phyloP scores from a whole-genome alignment of 352 stramenopile species.

The Hyaloperonospora brassicae region DNA sequence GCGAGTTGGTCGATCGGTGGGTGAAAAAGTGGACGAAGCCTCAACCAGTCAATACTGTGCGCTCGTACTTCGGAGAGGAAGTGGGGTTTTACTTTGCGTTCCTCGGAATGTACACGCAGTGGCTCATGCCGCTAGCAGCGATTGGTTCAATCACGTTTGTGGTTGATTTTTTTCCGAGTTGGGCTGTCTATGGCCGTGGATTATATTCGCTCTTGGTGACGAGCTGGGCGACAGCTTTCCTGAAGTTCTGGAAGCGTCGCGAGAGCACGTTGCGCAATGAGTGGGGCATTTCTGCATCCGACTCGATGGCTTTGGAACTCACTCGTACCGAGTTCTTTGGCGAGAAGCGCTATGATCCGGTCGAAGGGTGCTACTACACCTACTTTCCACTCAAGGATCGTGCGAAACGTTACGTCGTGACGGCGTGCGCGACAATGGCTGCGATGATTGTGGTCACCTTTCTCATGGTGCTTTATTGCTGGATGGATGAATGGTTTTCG shows the following conservation, averaged over 20 bases:
- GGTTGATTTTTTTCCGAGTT: constrained; percentile 50
- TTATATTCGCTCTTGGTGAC: constrained; percentile 88
- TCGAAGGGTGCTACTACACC: constrained; percentile 76
- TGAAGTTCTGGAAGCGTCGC: constrained; percentile 89
- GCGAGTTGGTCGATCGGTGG: constrained; percentile 56
- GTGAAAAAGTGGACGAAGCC: constrained; percentile 58
- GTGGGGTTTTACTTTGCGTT: constrained; percentile 98
- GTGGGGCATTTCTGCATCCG: constrained; percentile 57
- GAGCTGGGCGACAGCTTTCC: constrained; percentile 84
- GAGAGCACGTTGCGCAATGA: constrained; percentile 80
- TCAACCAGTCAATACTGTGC: constrained; percentile 53
- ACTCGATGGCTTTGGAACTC: constrained; percentile 44
- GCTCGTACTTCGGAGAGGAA: constrained; percentile 79
- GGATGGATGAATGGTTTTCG: constrained; percentile 63
- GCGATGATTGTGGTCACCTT: constrained; percentile 61
- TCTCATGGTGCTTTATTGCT: constrained; percentile 81
- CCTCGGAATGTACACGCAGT: constrained; percentile 92
- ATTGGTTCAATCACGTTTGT: constrained; percentile 87
- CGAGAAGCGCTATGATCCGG: constrained; percentile 64
- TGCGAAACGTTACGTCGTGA: constrained; percentile 70
- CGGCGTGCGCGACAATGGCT: constrained; percentile 52
- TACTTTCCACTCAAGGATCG: constrained; percentile 77
- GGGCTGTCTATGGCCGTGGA: constrained; percentile 51
- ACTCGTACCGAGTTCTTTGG: constrained; percentile 58
- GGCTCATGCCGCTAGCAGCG: constrained; percentile 86